Conservation (phyloP, 768 basidiomycete genomes). For the Pulveroboletus ravenelii region DNA sequence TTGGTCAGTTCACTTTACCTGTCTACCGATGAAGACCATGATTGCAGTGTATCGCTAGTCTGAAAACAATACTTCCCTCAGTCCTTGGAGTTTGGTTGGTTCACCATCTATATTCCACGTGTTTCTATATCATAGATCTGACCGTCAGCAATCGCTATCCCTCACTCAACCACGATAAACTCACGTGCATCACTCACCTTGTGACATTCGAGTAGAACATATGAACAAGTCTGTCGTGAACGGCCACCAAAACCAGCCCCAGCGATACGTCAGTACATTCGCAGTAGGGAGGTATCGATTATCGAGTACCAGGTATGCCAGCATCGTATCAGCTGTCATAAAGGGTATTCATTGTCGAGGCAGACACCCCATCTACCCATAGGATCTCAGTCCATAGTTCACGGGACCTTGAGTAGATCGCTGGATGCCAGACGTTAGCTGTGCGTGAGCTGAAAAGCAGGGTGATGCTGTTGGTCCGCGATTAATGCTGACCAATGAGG, state of each 20-base stretch:
- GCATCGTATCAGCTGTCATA: not conserved
- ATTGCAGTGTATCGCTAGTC: not conserved
- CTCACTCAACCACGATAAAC: too few relatives aligned
- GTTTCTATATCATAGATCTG: not conserved
- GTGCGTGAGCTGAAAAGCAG: too few relatives aligned
- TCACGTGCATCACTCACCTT: too few relatives aligned
- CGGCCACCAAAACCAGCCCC: too few relatives aligned
- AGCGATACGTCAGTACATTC: too few relatives aligned
- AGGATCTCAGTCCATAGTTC: not conserved
- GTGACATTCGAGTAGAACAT: too few relatives aligned
- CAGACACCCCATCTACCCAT: not conserved
- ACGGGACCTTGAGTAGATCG: not conserved
- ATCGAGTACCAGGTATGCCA: not conserved
- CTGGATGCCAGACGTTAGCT: too few relatives aligned
- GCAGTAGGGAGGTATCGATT: not conserved
- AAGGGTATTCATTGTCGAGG: not conserved
- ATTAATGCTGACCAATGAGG: too few relatives aligned
- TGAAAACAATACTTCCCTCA: not conserved
- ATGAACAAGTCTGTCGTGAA: too few relatives aligned
- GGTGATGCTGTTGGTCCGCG: too few relatives aligned
- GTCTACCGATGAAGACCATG: not conserved
- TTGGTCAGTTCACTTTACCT: not conserved
- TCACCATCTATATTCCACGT: not conserved
- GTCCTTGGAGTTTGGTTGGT: not conserved
- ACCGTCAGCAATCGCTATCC: not conserved